Evolutionary conservation across 2,329 filamentous ascomycete genomes (phyloP).

Genomic region (Colletotrichum sansevieriae): DNA sequence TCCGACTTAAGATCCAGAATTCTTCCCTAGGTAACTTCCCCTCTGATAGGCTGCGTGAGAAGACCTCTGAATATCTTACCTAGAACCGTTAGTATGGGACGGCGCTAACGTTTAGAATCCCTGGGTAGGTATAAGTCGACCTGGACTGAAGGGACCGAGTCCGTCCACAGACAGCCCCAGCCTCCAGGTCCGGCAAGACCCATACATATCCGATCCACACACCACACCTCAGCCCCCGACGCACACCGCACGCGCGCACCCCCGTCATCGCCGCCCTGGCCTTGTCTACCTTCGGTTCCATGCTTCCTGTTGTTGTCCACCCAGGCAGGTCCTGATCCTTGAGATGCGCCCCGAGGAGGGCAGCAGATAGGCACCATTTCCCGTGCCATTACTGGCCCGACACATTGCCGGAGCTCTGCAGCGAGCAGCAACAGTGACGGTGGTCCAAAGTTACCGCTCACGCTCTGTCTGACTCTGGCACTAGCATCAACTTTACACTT

Average conservation of each 20-base stretch:
- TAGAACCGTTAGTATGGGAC: too few relatives aligned
- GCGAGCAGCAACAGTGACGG: constrained; percentile 1
- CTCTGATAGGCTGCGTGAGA: too few relatives aligned
- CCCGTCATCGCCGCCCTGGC: constrained; percentile 22
- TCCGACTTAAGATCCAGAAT: too few relatives aligned
- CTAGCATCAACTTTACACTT: constrained; percentile 40
- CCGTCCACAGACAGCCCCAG: constrained; percentile 21
- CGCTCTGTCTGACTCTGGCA: constrained; percentile 23
- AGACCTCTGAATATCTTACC: too few relatives aligned
- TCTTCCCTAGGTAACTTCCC: too few relatives aligned
- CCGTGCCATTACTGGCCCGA: too few relatives aligned
- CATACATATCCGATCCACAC: constrained; percentile 33
- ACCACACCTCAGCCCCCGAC: constrained; percentile 2
- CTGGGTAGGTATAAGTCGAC: too few relatives aligned
- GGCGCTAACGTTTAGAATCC: too few relatives aligned
- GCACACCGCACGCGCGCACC: constrained; percentile 20
- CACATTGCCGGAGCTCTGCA: background rate
- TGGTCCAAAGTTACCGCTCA: constrained; percentile 28
- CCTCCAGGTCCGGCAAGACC: constrained; percentile 3
- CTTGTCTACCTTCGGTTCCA: background rate
- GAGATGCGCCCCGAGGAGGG: background rate
- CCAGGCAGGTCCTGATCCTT: background rate
- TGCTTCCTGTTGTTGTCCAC: constrained; percentile 9
- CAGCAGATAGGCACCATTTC: too few relatives aligned
- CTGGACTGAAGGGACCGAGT: constrained; percentile 8